phyloP scores from a whole-genome alignment of 2,329 filamentous ascomycete species.

The Paracoccidioides brasiliensis region DNA sequence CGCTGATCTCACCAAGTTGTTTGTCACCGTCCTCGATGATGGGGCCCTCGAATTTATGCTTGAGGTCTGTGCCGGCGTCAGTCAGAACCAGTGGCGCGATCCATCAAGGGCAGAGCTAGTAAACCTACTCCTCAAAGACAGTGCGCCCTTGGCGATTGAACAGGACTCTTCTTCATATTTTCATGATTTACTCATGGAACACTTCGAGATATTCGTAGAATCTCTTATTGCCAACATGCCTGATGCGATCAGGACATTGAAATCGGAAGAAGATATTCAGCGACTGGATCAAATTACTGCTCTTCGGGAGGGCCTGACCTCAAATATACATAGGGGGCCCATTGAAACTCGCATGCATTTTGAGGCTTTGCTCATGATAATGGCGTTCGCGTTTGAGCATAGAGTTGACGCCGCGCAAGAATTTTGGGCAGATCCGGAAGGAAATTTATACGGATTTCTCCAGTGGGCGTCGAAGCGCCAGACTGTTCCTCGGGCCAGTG shows the following conservation, averaged over 20 bases:
- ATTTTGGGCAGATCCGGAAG: constrained; percentile 87
- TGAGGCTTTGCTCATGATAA: constrained; percentile 82
- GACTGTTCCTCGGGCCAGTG: constrained; percentile 88
- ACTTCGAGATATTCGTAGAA: constrained; percentile 77
- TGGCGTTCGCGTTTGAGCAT: constrained; percentile 80
- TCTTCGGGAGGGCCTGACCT: constrained; percentile 30
- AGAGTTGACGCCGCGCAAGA: constrained; percentile 71
- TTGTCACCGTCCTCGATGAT: constrained; percentile 67
- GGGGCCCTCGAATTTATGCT: constrained; percentile 88
- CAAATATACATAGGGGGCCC: constrained; percentile 27
- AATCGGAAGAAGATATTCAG: constrained; percentile 81
- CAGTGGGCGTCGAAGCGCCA: constrained; percentile 94
- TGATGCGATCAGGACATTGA: constrained; percentile 73
- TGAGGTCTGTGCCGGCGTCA: constrained; percentile 68
- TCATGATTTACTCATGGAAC: constrained; percentile 58
- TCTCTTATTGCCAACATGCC: constrained; percentile 92
- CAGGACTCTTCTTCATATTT: constrained; percentile 56
- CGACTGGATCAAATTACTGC: constrained; percentile 34
- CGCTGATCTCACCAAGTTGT: constrained; percentile 56
- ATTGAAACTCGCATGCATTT: constrained; percentile 46
- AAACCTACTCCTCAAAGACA: constrained; percentile 69
- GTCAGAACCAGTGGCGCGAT: constrained; percentile 73
- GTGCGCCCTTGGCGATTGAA: constrained; percentile 55
- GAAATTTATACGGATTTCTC: constrained; percentile 85
- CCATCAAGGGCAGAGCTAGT: constrained; percentile 72